Percentiles rank a stretch among this genome's conserved stretches.
phyloP scores from a whole-genome alignment of 75 land plant genomes.

The Isoetes taiwanensis region DNA sequence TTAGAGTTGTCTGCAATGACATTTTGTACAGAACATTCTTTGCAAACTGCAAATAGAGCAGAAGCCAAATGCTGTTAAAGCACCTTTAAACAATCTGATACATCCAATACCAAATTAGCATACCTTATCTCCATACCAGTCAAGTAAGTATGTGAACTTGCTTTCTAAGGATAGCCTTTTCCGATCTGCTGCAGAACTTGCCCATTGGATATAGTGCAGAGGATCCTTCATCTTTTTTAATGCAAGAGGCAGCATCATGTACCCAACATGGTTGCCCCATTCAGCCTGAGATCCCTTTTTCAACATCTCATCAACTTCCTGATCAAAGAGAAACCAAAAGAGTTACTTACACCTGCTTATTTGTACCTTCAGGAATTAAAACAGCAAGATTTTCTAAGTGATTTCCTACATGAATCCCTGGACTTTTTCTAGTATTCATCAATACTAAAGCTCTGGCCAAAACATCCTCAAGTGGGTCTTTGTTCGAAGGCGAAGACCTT shows the following conservation, averaged over 20 bases:
- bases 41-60: background rate
- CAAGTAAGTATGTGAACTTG: background rate
- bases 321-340: too few relatives aligned
- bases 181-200: background rate
- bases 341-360: too few relatives aligned
- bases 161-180: conserved; percentile 4
- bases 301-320: background rate
- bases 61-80: background rate
- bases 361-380: too few relatives aligned
- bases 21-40: background rate
- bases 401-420: conserved; percentile 59
- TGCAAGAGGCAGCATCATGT: background rate
- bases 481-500: too few relatives aligned
- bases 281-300: background rate
- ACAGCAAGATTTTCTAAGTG: too few relatives aligned
- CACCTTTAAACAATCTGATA: background rate
- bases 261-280: conserved; percentile 1
- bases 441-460: conserved; percentile 30
- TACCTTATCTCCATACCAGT: background rate
- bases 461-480: too few relatives aligned
- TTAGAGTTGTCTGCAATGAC: background rate
- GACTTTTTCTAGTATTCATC: conserved; percentile 46
- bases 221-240: background rate
- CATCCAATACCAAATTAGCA: background rate
- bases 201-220: background rate